Percentiles rank a stretch among this genome's conserved stretches.
Conservation (phyloP, 495 filamentous ascomycete species). For the Aspergillus bridgeri region DNA sequence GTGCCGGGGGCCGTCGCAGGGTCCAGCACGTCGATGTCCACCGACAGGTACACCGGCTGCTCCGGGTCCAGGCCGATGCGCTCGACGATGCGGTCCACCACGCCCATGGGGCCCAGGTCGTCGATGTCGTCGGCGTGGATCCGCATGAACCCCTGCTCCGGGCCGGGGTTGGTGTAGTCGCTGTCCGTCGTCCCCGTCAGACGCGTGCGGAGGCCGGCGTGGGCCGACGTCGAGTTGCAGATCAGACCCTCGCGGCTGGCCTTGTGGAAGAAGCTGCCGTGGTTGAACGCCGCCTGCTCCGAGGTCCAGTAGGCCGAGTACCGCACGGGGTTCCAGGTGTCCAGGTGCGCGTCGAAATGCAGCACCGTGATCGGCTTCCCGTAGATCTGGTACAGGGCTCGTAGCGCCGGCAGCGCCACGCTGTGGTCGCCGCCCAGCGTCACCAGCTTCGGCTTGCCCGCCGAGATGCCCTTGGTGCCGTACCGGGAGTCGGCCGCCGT, state of each 20-base stretch:
- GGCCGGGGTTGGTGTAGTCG: conserved; percentile 56
- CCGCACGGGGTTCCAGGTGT: conserved; percentile 80
- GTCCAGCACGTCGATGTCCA: conserved; percentile 76
- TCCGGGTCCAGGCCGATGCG: conserved; percentile 61
- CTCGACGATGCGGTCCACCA: conserved; percentile 56
- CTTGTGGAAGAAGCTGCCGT: conserved; percentile 84
- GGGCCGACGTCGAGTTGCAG: conserved; percentile 63
- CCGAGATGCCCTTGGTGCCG: conserved; percentile 40
- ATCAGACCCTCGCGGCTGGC: conserved; percentile 73
- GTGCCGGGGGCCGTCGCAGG: conserved; percentile 69
- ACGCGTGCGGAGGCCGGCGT: conserved; percentile 73
- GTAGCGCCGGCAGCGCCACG: conserved; percentile 70
- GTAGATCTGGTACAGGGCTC: conserved; percentile 68
- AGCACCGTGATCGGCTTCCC: conserved; percentile 70
- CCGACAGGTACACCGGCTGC: conserved; percentile 65
- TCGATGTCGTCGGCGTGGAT: conserved; percentile 70
- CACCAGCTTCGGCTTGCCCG: conserved; percentile 61
- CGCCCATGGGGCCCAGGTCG: conserved; percentile 55
- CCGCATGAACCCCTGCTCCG: conserved; percentile 63
- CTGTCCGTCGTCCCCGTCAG: conserved; percentile 62
- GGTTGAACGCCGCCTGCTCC: conserved; percentile 71
- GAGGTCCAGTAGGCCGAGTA: conserved; percentile 72
- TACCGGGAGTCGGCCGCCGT: conserved; percentile 31
- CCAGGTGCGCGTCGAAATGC: conserved; percentile 80
- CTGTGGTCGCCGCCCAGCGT: conserved; percentile 81